A percentile compares a stretch with the other conserved stretches of the same genome.
Evolutionary conservation across 257 asterid species (phyloP).

Genomic region (Rubia yunnanensis): DNA sequence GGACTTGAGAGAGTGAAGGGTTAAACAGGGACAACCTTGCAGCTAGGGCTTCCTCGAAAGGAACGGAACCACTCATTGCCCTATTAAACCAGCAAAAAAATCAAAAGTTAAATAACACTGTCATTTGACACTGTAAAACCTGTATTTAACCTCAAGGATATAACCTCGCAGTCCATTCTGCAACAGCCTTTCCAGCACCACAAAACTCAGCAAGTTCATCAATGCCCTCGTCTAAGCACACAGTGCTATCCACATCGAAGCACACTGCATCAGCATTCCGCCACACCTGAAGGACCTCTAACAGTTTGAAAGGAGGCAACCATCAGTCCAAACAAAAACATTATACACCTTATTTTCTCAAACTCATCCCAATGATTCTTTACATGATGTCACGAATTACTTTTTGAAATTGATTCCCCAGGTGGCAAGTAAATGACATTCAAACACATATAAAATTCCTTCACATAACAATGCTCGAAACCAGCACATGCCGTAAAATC

Average conservation of each 20-base stretch:
- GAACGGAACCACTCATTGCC: constrained; percentile 96
- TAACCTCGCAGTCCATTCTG: constrained; percentile 91
- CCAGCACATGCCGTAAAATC: not conserved
- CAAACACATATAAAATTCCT: not conserved
- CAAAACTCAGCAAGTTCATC: constrained; percentile 96
- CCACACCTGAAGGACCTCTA: constrained; percentile 81
- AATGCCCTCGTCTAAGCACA: constrained; percentile 93
- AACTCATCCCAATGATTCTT: not conserved
- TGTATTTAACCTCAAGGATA: not conserved
- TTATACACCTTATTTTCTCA: not conserved
- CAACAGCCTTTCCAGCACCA: constrained; percentile 97
- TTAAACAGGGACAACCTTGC: constrained; percentile 73
- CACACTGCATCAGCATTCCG: constrained; percentile 66
- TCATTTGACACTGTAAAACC: not conserved
- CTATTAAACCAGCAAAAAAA: constrained; percentile 22
- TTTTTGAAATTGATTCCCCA: not conserved
- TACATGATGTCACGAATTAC: not conserved
- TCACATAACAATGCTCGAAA: not conserved
- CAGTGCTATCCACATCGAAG: constrained; percentile 97
- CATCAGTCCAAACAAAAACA: constrained; percentile 14
- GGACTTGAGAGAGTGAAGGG: constrained; percentile 69
- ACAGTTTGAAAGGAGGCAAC: constrained; percentile 22
- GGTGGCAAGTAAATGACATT: not conserved
- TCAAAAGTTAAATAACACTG: not conserved
- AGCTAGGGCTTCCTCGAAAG: constrained; percentile 93